Percentiles rank a stretch among this genome's conserved stretches.
Evolutionary conservation across 139 green algal species (phyloP).

Genomic region (Chlamydomonas incerta): DNA sequence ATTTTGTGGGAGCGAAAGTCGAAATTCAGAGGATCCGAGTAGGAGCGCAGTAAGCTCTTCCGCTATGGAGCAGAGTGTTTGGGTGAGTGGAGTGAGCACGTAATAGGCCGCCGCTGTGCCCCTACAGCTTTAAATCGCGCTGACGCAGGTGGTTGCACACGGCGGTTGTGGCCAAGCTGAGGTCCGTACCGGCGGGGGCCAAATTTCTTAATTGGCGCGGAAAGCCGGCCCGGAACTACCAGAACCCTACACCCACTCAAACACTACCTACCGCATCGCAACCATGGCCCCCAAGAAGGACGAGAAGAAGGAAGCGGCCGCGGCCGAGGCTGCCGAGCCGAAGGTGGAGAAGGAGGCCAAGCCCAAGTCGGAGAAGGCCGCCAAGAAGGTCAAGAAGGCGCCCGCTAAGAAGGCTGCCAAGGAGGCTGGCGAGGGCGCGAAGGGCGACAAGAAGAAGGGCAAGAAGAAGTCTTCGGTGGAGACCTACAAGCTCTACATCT

Average conservation of each 20-base stretch:
- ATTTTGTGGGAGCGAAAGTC: no score
- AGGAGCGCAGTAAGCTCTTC: no score
- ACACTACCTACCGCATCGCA: no score
- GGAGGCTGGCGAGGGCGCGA: not conserved
- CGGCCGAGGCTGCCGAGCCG: not conserved
- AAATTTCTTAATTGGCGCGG: not conserved
- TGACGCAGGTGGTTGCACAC: no score
- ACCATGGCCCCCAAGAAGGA: conserved; percentile 2
- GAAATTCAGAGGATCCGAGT: no score
- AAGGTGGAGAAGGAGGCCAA: conserved; percentile 10
- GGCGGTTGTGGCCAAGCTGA: no score
- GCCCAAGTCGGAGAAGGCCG: not conserved
- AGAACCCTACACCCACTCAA: no score
- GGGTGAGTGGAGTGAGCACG: no score
- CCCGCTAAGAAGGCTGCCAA: conserved; percentile 6
- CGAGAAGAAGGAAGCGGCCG: not conserved
- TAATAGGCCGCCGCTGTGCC: no score
- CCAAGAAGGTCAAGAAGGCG: conserved; percentile 19
- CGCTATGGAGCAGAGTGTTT: no score
- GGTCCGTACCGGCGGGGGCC: not conserved
- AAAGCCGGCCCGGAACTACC: no score
- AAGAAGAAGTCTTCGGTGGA: conserved; percentile 54
- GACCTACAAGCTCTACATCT: conserved; percentile 99
- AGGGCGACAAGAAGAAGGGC: conserved; percentile 11
- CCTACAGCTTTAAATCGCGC: not conserved